phyloP scores from a whole-genome alignment of 495 filamentous ascomycete species.

The Talaromyces borbonicus region DNA sequence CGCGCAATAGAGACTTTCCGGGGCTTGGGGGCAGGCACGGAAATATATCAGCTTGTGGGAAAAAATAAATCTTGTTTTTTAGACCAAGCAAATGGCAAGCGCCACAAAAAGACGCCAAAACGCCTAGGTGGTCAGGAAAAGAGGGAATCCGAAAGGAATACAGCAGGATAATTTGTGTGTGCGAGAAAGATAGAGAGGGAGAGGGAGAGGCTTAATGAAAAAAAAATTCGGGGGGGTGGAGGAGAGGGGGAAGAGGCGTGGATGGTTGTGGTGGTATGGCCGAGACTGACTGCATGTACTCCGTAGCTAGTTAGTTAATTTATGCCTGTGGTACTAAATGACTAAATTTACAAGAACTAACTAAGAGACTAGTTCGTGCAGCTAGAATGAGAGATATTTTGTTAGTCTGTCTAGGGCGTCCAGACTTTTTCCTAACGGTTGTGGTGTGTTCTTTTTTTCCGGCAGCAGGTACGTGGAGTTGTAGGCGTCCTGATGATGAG shows the following conservation, averaged over 20 bases:
- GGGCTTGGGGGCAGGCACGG: conserved; percentile 2
- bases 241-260: too few species aligned
- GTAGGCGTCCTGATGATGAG: too few species aligned
- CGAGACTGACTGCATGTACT: too few species aligned
- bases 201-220: not conserved
- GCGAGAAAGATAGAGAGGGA: not conserved
- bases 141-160: not conserved
- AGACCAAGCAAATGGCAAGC: not conserved
- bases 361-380: not conserved
- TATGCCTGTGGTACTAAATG: too few species aligned
- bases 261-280: too few species aligned
- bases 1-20: not conserved
- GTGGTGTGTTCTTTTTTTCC: not conserved
- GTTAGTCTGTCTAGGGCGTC: not conserved
- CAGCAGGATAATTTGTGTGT: not conserved
- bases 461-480: not conserved
- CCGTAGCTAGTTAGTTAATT: too few species aligned
- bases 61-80: not conserved
- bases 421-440: conserved; percentile 1
- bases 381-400: conserved; percentile 1
- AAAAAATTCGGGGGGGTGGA: not conserved
- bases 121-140: not conserved
- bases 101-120: not conserved
- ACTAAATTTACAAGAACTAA: too few species aligned
- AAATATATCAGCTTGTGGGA: too few species aligned